phyloP scores from a whole-genome alignment of 2,329 filamentous ascomycete genomes.

The Zarea fungicola region DNA sequence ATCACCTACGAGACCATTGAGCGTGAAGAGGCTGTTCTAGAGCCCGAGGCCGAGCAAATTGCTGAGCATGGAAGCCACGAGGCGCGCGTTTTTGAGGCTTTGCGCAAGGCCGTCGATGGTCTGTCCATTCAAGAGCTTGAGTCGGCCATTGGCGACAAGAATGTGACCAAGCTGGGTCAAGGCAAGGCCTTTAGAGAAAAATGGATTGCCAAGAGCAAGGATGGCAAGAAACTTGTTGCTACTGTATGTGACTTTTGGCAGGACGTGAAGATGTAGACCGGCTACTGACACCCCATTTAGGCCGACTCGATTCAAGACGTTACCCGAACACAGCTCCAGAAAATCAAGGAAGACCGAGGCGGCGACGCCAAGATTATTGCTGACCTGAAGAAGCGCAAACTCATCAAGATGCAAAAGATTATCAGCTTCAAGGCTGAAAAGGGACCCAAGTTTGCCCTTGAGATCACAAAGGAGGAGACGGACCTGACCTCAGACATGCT shows the following conservation, averaged over 20 bases:
- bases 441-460: slow-evolving; percentile 79
- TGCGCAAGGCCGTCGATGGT: slow-evolving; percentile 68
- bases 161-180: slow-evolving; percentile 75
- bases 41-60: slow-evolving; percentile 68
- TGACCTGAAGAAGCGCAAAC: slow-evolving; percentile 88
- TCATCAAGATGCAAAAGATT: slow-evolving; percentile 77
- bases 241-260: slow-evolving; percentile 35
- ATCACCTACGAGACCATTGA: slow-evolving; percentile 80
- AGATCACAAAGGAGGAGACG: slow-evolving; percentile 89
- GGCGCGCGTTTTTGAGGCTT: slow-evolving; percentile 73
- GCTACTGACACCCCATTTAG: slow-evolving; percentile 24
- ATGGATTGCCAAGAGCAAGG: slow-evolving; percentile 61
- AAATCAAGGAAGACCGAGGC: slow-evolving; percentile 64
- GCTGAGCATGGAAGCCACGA: slow-evolving; percentile 74
- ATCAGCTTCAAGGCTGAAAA: slow-evolving; percentile 80
- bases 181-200: slow-evolving; percentile 87
- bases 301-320: slow-evolving; percentile 73
- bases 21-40: slow-evolving; percentile 69
- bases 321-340: slow-evolving; percentile 69
- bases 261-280: background rate
- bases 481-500: slow-evolving; percentile 95
- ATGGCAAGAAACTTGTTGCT: slow-evolving; percentile 50
- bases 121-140: slow-evolving; percentile 73
- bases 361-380: slow-evolving; percentile 71
- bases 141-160: slow-evolving; percentile 65